Base-by-base conservation (phyloP, 805 yeast genomes). In the Jamesozyma rosinii region DNA sequence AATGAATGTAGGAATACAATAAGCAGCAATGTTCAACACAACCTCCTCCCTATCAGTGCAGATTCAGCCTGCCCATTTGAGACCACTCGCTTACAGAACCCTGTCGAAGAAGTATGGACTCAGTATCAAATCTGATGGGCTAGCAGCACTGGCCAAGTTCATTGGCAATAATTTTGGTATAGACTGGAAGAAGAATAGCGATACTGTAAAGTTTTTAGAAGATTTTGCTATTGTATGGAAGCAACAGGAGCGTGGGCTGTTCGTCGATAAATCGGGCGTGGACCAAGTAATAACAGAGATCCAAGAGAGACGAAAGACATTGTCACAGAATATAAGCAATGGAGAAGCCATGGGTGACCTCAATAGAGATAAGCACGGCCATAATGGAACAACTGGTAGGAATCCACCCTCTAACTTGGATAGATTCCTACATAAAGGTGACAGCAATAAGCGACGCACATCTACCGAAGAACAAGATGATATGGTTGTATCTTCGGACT, bases 91-190 rank as follows among this genome's bases (percentile, higher is more conserved):
- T 0, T 92, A 89, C 61, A 70, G 98, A 34, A 76, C 90, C 1
- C 63, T 92, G 8, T 85, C 97, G 4, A 90, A 88, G 63, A 92
- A 90, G 58, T 90, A 87, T 59, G 96, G 97, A 0, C 72, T 92
- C 24, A 88, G 88, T 60, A 75, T 92, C 49, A 87, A 90, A 55
- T 80, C 96, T 0, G 81, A 83, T 49, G 97, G 96, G 0, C 67
- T 92, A 14, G 74, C 71, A 36, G 73, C 74, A 1, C 65, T 92
- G 27, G 84, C 96, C 1, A 79, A 77, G n/a, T 74, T 77, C 42
- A 70, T 92, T 21, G 92, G 97, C 2, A 70, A 69, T 35, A 72
- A 73, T 36, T 89, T 80, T 62, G 97, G 97, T 10, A 75, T 75
- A 6, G 88, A 87, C 40, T 90, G 98, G 97, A 75, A 84, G 53